Conservation (phyloP, 2,329 filamentous ascomycete species). For the Claviceps quebecensis region DNA sequence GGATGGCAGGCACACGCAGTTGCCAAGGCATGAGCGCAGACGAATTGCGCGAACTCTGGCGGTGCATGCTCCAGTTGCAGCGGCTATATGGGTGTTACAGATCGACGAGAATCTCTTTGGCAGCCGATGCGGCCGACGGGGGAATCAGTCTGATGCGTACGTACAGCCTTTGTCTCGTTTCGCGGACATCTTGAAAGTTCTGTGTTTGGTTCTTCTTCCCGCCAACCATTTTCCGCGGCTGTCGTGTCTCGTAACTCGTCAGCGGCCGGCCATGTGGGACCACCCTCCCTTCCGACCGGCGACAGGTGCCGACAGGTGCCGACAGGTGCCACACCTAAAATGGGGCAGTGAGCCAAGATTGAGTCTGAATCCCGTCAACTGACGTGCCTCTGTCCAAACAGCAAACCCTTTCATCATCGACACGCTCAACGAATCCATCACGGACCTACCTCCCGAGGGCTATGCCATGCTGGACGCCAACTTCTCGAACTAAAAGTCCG, state of each 20-base stretch:
- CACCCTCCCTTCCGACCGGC: too few species aligned
- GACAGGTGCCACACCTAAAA: too few species aligned
- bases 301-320: too few species aligned
- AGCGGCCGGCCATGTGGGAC: too few species aligned
- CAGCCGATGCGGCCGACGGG: slow-evolving; percentile 26
- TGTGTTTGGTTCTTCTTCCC: too few species aligned
- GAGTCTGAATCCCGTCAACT: too few species aligned
- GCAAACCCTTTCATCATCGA: slow-evolving; percentile 28
- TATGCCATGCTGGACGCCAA: slow-evolving; percentile 18
- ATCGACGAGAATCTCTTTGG: slow-evolving; percentile 33
- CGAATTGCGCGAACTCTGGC: slow-evolving; percentile 29
- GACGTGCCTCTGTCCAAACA: slow-evolving; percentile 3
- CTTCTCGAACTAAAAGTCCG: too few species aligned
- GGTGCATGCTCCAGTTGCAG: slow-evolving; percentile 35
- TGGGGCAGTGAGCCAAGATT: too few species aligned
- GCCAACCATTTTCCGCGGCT: too few species aligned
- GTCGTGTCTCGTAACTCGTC: too few species aligned
- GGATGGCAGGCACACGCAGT: slow-evolving; percentile 13
- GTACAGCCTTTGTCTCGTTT: slow-evolving; percentile 9
- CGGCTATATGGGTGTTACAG: slow-evolving; percentile 33
- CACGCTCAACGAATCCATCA: slow-evolving; percentile 23
- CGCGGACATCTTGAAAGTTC: too few species aligned
- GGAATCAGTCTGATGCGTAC: slow-evolving; percentile 30
- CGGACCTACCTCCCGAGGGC: slow-evolving; percentile 23
- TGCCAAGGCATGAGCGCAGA: slow-evolving; percentile 20